A percentile compares a stretch with the other conserved stretches of the same genome.
phyloP scores from a whole-genome alignment of 495 filamentous ascomycete genomes.

The Aspergillus carlsbadensis region DNA sequence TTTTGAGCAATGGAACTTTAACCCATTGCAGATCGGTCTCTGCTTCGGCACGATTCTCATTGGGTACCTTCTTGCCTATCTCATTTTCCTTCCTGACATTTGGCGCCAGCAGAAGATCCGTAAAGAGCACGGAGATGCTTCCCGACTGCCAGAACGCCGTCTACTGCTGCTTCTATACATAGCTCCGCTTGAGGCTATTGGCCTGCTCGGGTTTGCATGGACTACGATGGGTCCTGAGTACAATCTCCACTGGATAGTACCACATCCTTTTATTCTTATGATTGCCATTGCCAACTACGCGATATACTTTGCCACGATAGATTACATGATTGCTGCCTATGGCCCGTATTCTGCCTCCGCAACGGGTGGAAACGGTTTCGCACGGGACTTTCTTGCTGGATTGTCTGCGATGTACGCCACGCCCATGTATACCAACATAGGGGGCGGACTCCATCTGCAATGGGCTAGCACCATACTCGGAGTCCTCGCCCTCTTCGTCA shows the following conservation, averaged over 20 bases:
- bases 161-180: constrained; percentile 58
- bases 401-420: constrained; percentile 47
- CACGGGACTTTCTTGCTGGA: constrained; percentile 47
- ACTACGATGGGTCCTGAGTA: constrained; percentile 59
- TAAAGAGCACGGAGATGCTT: constrained; percentile 46
- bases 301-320: constrained; percentile 79
- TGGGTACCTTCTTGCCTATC: constrained; percentile 65
- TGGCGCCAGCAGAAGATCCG: constrained; percentile 46
- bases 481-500: constrained; percentile 40
- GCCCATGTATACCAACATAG: constrained; percentile 41
- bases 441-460: constrained; percentile 29
- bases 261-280: constrained; percentile 57
- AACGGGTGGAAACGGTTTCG: constrained; percentile 66
- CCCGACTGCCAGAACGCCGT: constrained; percentile 57
- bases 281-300: constrained; percentile 69
- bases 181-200: constrained; percentile 64
- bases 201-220: constrained; percentile 69
- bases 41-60: constrained; percentile 63
- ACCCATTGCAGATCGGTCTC: constrained; percentile 53
- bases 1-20: constrained; percentile 64
- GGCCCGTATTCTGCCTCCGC: constrained; percentile 77
- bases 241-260: constrained; percentile 61
- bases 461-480: constrained; percentile 44
- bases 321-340: constrained; percentile 83
- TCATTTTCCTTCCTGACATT: constrained; percentile 64